These are phyloP conservation scores for Umbelopsis ramanniana DNA, from an alignment of 192 early-diverging fungal species.

Conservation along the genomic window DNA sequence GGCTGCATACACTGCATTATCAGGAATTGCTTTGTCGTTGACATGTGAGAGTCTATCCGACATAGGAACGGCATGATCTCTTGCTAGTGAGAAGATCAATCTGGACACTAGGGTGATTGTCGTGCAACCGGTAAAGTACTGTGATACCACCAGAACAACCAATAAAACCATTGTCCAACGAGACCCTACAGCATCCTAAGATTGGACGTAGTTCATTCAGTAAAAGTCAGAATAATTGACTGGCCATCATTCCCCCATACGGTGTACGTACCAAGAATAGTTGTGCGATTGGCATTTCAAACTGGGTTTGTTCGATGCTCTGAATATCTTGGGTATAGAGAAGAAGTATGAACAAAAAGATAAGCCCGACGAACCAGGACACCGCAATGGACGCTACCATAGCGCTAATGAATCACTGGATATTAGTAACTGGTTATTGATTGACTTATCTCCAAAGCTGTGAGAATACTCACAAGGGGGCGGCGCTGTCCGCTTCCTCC, in stretches of 20 bases:
- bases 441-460: no score
- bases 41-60: neutral
- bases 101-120: slow-evolving; percentile 50
- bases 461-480: slow-evolving; percentile 28
- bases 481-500: slow-evolving; percentile 33
- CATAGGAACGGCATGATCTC: slow-evolving; percentile 47
- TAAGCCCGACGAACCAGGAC: slow-evolving; percentile 35
- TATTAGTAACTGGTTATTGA: neutral
- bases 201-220: no score
- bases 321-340: slow-evolving; percentile 39
- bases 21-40: slow-evolving; percentile 23
- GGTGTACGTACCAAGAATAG: slow-evolving; percentile 38
- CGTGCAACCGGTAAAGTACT: slow-evolving; percentile 49
- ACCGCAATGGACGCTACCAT: slow-evolving; percentile 33
- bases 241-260: no score
- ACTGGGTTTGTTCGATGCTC: slow-evolving; percentile 13
- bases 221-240: no score
- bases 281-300: slow-evolving; percentile 38
- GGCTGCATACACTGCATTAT: slow-evolving; percentile 23
- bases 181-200: slow-evolving; percentile 50
- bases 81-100: slow-evolving; percentile 55
- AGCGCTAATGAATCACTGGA: slow-evolving; percentile 16
- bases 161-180: slow-evolving; percentile 42
- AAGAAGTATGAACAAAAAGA: slow-evolving; percentile 28
- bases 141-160: slow-evolving; percentile 47